Conservation (phyloP, 257 asterid genomes). For the Vinca minor region DNA sequence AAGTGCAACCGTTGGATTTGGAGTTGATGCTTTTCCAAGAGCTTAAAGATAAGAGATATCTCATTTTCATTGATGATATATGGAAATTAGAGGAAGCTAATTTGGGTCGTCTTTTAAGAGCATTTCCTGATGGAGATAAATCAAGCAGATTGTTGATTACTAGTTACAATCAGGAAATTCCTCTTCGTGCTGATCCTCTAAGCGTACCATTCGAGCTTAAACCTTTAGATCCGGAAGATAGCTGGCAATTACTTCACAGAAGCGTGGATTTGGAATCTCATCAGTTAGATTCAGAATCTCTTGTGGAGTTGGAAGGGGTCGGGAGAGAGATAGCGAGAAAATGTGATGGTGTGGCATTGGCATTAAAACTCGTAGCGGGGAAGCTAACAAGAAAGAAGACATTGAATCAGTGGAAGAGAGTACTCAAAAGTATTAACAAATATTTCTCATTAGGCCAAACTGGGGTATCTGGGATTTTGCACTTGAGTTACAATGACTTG, state of each 20-base stretch:
- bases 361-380: constrained; percentile 18
- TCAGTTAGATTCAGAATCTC: no score
- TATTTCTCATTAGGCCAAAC: background rate
- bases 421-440: background rate
- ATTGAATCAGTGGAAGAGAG: constrained; percentile 11
- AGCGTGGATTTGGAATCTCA: no score
- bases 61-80: constrained; percentile 15
- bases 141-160: constrained; percentile 15
- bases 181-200: background rate
- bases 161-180: background rate
- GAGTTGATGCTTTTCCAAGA: background rate
- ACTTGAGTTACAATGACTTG: constrained; percentile 18
- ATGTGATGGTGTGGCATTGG: constrained; percentile 10
- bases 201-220: background rate
- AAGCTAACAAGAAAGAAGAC: constrained; percentile 7
- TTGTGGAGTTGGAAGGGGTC: background rate
- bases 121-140: constrained; percentile 2
- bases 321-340: background rate
- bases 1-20: background rate
- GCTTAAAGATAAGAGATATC: background rate
- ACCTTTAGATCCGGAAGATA: background rate
- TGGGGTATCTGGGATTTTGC: background rate
- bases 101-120: constrained; percentile 2
- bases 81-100: background rate
- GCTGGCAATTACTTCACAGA: no score